These are phyloP conservation scores for Sporothrix euskadiensis DNA, from an alignment of 2,329 filamentous ascomycete species.

Conservation along the genomic window DNA sequence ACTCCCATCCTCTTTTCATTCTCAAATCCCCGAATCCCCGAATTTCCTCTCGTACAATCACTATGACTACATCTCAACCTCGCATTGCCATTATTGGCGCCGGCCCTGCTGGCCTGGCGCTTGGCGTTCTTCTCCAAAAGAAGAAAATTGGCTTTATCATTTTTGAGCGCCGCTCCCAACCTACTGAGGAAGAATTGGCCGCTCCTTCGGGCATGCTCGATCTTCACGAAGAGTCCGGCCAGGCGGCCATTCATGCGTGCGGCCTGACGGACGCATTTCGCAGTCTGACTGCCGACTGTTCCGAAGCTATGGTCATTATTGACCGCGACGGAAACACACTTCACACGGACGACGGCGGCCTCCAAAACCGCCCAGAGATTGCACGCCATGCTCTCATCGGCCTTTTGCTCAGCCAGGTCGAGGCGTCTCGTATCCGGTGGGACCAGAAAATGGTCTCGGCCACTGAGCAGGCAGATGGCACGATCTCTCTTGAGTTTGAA, in stretches of 20 bases:
- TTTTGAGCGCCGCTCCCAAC: conserved; percentile 41
- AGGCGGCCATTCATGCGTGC: conserved; percentile 42
- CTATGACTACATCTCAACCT: conserved; percentile 10
- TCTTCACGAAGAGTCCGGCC: conserved; percentile 49
- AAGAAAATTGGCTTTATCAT: conserved; percentile 41
- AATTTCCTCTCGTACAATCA: neutral
- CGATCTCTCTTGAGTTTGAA: neutral
- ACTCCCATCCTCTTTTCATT: neutral
- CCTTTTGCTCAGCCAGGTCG: neutral
- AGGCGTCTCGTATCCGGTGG: neutral
- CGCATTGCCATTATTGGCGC: conserved; percentile 50
- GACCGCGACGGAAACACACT: neutral
- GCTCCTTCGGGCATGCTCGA: conserved; percentile 49
- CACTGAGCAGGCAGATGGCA: neutral
- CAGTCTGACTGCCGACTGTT: neutral
- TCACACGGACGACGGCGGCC: neutral
- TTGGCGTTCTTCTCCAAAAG: conserved; percentile 49
- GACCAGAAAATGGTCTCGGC: neutral
- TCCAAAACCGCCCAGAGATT: neutral
- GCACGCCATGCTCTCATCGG: neutral
- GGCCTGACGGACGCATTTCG: neutral
- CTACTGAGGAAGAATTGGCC: conserved; percentile 35
- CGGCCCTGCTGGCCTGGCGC: conserved; percentile 50
- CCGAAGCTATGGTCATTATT: neutral
- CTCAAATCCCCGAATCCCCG: neutral